Percentiles rank a stretch among this genome's conserved stretches.
Conservation (phyloP, 495 filamentous ascomycete species). For the Penicillium canescens region DNA sequence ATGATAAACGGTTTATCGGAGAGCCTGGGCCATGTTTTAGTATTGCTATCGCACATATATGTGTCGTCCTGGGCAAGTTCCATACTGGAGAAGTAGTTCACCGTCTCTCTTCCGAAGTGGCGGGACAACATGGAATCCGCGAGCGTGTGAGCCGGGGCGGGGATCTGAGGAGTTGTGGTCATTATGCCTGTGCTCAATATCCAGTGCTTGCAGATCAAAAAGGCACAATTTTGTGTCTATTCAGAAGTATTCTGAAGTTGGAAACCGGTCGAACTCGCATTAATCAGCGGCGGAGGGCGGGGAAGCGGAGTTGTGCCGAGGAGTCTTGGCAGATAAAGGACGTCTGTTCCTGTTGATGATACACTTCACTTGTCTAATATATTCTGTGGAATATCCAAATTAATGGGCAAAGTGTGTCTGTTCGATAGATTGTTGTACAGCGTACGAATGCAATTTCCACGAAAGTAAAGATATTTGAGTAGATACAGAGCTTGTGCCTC, state of each 20-base stretch:
- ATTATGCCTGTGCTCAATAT: conserved; percentile 47
- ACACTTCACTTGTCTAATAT: too few species aligned
- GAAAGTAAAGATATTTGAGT: too few species aligned
- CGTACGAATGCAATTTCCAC: too few species aligned
- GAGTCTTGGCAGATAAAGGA: too few species aligned
- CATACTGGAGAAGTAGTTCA: conserved; percentile 91
- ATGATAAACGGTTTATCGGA: conserved; percentile 78
- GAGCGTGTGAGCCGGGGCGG: conserved; percentile 59
- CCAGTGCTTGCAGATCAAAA: neutral
- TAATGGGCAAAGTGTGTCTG: too few species aligned
- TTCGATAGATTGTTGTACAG: too few species aligned
- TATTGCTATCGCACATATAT: conserved; percentile 1
- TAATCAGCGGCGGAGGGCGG: conserved; percentile 1
- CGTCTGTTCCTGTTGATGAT: too few species aligned
- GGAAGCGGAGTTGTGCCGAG: too few species aligned
- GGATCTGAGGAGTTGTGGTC: conserved; percentile 39
- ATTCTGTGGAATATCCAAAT: too few species aligned
- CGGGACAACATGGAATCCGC: conserved; percentile 81
- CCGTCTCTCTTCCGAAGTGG: conserved; percentile 86
- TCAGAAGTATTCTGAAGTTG: too few species aligned
- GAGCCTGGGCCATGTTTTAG: conserved; percentile 51
- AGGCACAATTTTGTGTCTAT: too few species aligned
- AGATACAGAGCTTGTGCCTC: too few species aligned
- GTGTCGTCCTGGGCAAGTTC: neutral
- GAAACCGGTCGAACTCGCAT: conserved; percentile 36